Conservation (phyloP, 441 rosid species). For the Capsella rubella region DNA sequence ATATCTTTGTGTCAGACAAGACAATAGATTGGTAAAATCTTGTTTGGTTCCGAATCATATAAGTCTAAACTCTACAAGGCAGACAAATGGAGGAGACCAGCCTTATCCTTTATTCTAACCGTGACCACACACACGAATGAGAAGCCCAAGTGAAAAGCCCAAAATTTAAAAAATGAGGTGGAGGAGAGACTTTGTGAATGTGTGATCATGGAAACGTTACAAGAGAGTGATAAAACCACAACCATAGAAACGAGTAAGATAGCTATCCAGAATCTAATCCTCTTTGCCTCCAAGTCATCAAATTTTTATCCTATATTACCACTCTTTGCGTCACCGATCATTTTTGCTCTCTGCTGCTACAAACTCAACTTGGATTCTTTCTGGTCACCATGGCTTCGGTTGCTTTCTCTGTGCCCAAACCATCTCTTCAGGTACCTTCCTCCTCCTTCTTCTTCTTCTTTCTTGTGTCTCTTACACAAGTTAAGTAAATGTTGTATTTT, state of each 20-base stretch:
- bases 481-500: slow-evolving; percentile 13
- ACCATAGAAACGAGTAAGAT: slow-evolving; percentile 69
- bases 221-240: slow-evolving; percentile 50
- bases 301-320: slow-evolving; percentile 37
- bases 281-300: slow-evolving; percentile 48
- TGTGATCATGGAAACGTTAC: slow-evolving; percentile 38
- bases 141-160: slow-evolving; percentile 46
- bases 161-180: slow-evolving; percentile 24
- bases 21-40: background rate
- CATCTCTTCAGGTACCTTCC: slow-evolving; percentile 67
- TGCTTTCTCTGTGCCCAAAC: slow-evolving; percentile 87
- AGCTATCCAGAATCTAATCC: slow-evolving; percentile 90
- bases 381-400: slow-evolving; percentile 82
- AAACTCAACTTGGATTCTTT: slow-evolving; percentile 21
- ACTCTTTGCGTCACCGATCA: slow-evolving; percentile 22
- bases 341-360: slow-evolving; percentile 35
- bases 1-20: background rate
- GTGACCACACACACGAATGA: slow-evolving; percentile 29
- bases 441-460: background rate
- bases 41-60: background rate
- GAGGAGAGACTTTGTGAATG: slow-evolving; percentile 34
- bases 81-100: slow-evolving; percentile 14
- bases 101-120: slow-evolving; percentile 14
- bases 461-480: background rate
- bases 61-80: slow-evolving; percentile 16